Evolutionary conservation across 176 grass and related monocot genomes (phyloP).

Genomic region (Carex myosuroides): DNA sequence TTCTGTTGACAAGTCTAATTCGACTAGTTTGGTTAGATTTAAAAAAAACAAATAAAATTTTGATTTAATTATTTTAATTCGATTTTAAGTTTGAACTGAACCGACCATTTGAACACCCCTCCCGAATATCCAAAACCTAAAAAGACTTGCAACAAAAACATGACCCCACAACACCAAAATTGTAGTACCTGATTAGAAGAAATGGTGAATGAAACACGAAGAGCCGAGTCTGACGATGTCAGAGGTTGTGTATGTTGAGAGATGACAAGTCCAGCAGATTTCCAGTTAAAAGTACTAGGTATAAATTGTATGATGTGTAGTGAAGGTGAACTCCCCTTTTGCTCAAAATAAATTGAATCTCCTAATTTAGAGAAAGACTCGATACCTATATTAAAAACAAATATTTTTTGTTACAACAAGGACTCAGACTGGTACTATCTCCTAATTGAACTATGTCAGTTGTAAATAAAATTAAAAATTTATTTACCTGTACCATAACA

Average conservation of each 20-base stretch:
- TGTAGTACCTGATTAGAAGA: conserved; percentile 35
- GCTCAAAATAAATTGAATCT: conserved; percentile 88
- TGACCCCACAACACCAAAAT: no score
- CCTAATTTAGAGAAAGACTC: conserved; percentile 93
- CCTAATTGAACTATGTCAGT: background rate
- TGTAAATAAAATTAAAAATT: background rate
- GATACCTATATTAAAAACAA: conserved; percentile 35
- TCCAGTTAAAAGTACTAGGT: conserved; percentile 85
- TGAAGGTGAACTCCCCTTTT: conserved; percentile 39
- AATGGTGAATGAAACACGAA: conserved; percentile 45
- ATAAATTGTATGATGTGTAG: conserved; percentile 74
- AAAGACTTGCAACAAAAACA: no score
- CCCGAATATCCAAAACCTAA: no score
- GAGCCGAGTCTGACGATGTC: conserved; percentile 48
- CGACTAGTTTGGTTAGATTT: no score
- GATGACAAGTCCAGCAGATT: conserved; percentile 39
- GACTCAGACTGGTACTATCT: background rate
- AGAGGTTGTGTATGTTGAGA: conserved; percentile 43
- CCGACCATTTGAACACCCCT: no score
- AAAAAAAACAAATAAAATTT: no score
- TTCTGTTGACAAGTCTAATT: no score
- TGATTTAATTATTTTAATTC: no score
- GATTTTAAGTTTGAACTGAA: no score
- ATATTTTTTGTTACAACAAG: background rate
- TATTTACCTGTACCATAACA: conserved; percentile 87